Evolutionary conservation across 352 stramenopile genomes (phyloP).

Genomic region (Pelagophyceae sp.): DNA sequence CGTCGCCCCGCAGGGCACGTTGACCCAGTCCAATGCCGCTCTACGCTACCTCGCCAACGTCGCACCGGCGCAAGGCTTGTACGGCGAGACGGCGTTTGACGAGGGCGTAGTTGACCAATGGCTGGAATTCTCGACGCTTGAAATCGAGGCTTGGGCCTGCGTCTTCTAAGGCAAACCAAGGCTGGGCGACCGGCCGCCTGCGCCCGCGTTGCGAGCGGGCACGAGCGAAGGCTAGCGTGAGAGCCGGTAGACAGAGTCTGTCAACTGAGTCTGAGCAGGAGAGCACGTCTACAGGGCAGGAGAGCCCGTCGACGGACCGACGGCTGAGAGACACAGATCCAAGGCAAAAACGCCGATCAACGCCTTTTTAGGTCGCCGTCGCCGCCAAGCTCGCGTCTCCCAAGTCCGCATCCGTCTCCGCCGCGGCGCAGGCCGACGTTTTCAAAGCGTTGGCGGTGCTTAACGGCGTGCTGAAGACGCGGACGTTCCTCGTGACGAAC

Average conservation of each 20-base stretch:
- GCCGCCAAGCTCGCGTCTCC: conserved; percentile 24
- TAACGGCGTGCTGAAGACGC: conserved; percentile 33
- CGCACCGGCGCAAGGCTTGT: conserved; percentile 27
- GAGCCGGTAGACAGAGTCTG: too few species aligned
- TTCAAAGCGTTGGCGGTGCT: conserved; percentile 32
- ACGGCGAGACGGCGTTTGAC: conserved; percentile 34
- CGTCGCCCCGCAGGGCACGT: background rate
- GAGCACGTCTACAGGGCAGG: too few species aligned
- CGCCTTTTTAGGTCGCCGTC: too few species aligned
- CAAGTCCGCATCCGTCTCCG: background rate
- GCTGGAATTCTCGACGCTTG: conserved; percentile 43
- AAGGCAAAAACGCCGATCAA: too few species aligned
- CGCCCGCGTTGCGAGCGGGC: too few species aligned
- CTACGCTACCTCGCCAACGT: conserved; percentile 34
- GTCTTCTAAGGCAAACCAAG: too few species aligned
- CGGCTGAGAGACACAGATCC: too few species aligned
- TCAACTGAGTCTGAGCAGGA: too few species aligned
- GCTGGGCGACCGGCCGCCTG: too few species aligned
- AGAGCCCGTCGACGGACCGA: too few species aligned
- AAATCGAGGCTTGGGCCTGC: too few species aligned
- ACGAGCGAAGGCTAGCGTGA: too few species aligned
- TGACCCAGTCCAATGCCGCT: conserved; percentile 37
- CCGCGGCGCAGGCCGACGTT: conserved; percentile 34
- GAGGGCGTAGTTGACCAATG: conserved; percentile 42
- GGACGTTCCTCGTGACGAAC: conserved; percentile 43